Base-by-base conservation (phyloP, 345 rosid genomes). In the Isatis tinctoria region DNA sequence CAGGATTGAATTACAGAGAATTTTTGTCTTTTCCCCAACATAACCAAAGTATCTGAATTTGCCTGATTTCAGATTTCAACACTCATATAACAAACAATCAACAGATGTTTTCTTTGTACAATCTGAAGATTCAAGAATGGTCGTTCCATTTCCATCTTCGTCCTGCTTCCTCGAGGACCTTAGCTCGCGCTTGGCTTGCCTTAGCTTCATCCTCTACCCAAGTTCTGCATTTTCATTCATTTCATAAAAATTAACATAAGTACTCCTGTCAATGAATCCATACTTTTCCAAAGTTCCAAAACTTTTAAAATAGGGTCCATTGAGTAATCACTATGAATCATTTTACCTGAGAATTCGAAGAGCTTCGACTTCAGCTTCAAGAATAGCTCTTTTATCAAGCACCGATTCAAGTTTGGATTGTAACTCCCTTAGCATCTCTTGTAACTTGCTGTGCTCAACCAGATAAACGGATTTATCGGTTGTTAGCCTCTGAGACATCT, bases 161-260 rank as follows among this genome's bases (percentile, higher is more conserved):
- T 43, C 91, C 90, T 1, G 86, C 89, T 74, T 88, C 97, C 82
- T 88, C 88, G 1, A 94, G 93, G 74, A 91, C 85, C 71, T 90
- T 88, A n/a, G 92, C 90, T 49, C 97, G 84, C 11, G 88, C 93
- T 78, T 91, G 88, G 83, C 87, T 91, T 87, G 85, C 91, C 85
- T 81, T 88, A 24, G 96, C 97, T 71, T 88, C 99, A 80, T 88
- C 97, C 68, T 95, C 97, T 24, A 95, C 85, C 97, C 99, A 91
- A 48, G 91, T 82, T 74, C 97, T 95, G 93, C 83, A 72, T 64
- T 49, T 40, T 54, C 53, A 69, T 24, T 33, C 27, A 74, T 36
- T 35, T 37, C 49, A 24, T 37, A 10, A 16, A 14, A 35, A 5
- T 32, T 27, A 4, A 58, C 16, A 16, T 1, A 58, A 16, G 26